Conservation (phyloP, 768 basidiomycete species). For the Suillus bovinus region DNA sequence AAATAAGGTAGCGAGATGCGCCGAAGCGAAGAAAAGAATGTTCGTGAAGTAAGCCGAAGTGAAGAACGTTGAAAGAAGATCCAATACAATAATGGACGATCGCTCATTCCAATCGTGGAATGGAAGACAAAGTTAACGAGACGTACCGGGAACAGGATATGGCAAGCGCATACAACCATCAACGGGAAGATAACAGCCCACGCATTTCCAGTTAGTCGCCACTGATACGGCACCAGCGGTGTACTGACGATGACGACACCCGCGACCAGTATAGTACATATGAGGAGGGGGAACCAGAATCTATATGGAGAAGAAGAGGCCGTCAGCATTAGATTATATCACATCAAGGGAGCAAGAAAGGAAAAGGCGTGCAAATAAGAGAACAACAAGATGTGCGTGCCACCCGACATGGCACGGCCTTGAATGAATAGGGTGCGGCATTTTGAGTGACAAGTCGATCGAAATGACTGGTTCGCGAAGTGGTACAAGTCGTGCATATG, state of each 20-base stretch:
- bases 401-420: neutral
- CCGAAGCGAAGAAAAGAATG: constrained; percentile 4
- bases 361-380: neutral
- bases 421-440: neutral
- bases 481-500: neutral
- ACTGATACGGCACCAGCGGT: constrained; percentile 59
- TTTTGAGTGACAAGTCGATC: neutral
- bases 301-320: constrained; percentile 16
- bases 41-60: neutral
- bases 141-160: constrained; percentile 76
- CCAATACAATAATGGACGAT: neutral
- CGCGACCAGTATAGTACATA: constrained; percentile 51
- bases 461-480: neutral
- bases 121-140: constrained; percentile 9
- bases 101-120: neutral
- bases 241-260: constrained; percentile 60
- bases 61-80: neutral
- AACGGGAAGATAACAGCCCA: constrained; percentile 83
- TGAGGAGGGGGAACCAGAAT: constrained; percentile 42
- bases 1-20: constrained; percentile 33
- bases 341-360: constrained; percentile 5
- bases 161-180: constrained; percentile 63
- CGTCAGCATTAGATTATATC: constrained; percentile 18
- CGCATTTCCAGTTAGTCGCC: constrained; percentile 56
- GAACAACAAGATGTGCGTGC: no score